phyloP scores from a whole-genome alignment of 148 eudicot genomes.

The Rhododendron molle region DNA sequence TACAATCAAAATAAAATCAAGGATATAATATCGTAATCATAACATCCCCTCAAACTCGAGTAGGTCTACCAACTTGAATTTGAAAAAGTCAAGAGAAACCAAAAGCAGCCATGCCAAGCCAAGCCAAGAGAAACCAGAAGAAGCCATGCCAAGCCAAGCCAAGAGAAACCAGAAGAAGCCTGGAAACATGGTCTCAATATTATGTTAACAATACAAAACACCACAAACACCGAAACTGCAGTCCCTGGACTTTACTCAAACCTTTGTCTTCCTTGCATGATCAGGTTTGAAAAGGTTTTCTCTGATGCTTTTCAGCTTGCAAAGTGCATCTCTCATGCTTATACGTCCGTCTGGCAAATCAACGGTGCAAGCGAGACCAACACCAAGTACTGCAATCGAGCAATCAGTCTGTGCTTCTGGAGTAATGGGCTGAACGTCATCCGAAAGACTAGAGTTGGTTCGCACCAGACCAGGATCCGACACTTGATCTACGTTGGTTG shows the following conservation, averaged over 20 bases:
- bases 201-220: too few species aligned
- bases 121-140: too few species aligned
- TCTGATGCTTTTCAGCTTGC: constrained; percentile 28
- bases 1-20: too few species aligned
- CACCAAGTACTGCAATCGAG: constrained; percentile 25
- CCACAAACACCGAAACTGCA: not conserved
- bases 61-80: too few species aligned
- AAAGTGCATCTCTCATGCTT: constrained; percentile 41
- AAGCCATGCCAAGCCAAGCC: too few species aligned
- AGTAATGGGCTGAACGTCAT: not conserved
- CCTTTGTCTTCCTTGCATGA: not conserved
- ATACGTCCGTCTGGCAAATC: constrained; percentile 39
- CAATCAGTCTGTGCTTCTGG: constrained; percentile 13
- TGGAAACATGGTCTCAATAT: too few species aligned
- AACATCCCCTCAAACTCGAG: too few species aligned
- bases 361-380: constrained; percentile 45
- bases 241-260: not conserved
- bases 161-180: too few species aligned
- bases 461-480: constrained; percentile 26
- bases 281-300: constrained; percentile 9
- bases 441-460: not conserved
- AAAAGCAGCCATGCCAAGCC: too few species aligned
- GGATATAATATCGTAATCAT: too few species aligned
- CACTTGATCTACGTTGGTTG: constrained; percentile 22
- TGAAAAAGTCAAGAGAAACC: too few species aligned